Conservation (phyloP, 306 rosid genomes). For the Abrus precatorius region DNA sequence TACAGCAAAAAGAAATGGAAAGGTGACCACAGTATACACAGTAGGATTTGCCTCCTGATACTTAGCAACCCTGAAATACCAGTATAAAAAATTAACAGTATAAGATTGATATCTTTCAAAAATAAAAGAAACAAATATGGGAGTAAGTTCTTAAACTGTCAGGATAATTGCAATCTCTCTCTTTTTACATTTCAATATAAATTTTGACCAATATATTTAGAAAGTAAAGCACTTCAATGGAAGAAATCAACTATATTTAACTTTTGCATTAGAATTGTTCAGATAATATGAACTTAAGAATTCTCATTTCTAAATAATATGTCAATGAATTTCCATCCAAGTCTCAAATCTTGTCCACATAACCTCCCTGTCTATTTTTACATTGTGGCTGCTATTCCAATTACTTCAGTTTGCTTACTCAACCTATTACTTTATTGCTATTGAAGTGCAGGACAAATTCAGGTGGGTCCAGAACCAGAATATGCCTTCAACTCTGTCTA, state of each 20-base stretch:
- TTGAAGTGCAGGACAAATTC: slow-evolving; percentile 22
- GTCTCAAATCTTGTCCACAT: slow-evolving; percentile 10
- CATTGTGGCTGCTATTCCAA: slow-evolving; percentile 16
- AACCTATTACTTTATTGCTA: slow-evolving; percentile 12
- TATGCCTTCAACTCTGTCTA: slow-evolving; percentile 13
- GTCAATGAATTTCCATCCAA: background rate
- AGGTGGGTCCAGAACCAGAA: background rate
- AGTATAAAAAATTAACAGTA: slow-evolving; percentile 38
- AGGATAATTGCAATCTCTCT: slow-evolving; percentile 12
- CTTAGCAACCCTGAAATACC: slow-evolving; percentile 86
- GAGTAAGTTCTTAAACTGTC: slow-evolving; percentile 28
- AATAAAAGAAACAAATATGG: slow-evolving; percentile 1
- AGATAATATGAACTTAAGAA: slow-evolving; percentile 21
- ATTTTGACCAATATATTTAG: background rate
- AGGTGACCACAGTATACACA: slow-evolving; percentile 84
- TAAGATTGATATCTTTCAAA: slow-evolving; percentile 34
- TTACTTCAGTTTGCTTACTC: slow-evolving; percentile 35
- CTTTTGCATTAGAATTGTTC: slow-evolving; percentile 4
- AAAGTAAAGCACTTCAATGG: slow-evolving; percentile 20
- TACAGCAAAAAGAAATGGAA: slow-evolving; percentile 98
- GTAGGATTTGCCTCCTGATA: slow-evolving; percentile 99
- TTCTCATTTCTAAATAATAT: slow-evolving; percentile 10
- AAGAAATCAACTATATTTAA: slow-evolving; percentile 10
- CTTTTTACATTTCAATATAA: slow-evolving; percentile 7
- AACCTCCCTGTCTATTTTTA: slow-evolving; percentile 1